Evolutionary conservation across 2,329 filamentous ascomycete genomes (phyloP).

Genomic region (Colletotrichum sp.): DNA sequence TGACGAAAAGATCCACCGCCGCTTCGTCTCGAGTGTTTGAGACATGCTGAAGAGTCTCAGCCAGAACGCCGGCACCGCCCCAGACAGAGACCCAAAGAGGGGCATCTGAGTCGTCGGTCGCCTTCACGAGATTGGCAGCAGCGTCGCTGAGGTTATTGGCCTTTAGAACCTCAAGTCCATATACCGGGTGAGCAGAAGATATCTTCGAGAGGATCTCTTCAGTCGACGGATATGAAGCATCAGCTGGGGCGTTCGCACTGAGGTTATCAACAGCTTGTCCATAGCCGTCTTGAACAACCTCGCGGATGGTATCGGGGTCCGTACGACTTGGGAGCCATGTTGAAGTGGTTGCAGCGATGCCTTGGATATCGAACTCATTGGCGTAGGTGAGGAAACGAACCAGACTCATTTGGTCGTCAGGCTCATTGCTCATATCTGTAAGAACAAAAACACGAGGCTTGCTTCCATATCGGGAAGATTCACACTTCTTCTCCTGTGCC

Average conservation of each 20-base stretch:
- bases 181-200: conserved; percentile 33
- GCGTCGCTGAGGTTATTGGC: conserved; percentile 38
- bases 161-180: conserved; percentile 34
- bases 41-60: conserved; percentile 49
- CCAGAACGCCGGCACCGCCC: conserved; percentile 58
- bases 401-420: conserved; percentile 48
- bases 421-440: conserved; percentile 50
- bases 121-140: conserved; percentile 42
- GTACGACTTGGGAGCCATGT: conserved; percentile 47
- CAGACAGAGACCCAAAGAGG: conserved; percentile 57
- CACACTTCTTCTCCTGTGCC: neutral
- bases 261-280: conserved; percentile 49
- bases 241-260: conserved; percentile 49
- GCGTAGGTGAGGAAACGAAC: conserved; percentile 48
- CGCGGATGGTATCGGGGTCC: conserved; percentile 44
- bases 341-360: conserved; percentile 48
- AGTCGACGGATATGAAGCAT: conserved; percentile 43
- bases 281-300: conserved; percentile 46
- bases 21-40: conserved; percentile 31
- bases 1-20: conserved; percentile 38
- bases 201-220: conserved; percentile 38
- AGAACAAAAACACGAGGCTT: conserved; percentile 43
- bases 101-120: conserved; percentile 29
- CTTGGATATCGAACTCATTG: conserved; percentile 49
- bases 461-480: neutral